phyloP scores from a whole-genome alignment of 371 early-diverging fungal species.

The Mortierella sp. region DNA sequence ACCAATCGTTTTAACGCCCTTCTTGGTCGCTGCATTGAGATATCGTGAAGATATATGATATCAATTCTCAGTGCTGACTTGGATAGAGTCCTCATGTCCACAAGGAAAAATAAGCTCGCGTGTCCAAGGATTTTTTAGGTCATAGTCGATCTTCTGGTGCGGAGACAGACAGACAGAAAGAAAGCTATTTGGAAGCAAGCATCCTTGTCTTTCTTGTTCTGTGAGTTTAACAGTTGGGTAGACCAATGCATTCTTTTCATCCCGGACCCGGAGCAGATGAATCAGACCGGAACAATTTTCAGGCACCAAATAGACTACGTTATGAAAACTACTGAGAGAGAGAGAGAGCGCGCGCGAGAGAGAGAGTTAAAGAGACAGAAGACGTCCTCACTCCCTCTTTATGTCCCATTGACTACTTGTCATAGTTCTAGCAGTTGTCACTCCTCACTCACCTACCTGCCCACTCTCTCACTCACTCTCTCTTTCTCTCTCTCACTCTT shows the following conservation, averaged over 20 bases:
- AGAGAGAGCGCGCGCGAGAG: no score
- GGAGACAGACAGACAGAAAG: neutral
- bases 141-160: neutral
- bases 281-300: neutral
- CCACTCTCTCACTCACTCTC: no score
- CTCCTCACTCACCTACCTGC: no score
- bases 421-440: no score
- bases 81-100: no score
- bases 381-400: no score
- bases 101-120: constrained; percentile 7
- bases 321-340: no score
- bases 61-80: neutral
- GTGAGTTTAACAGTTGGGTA: neutral
- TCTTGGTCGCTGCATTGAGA: neutral
- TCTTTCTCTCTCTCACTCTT: no score
- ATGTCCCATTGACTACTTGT: no score
- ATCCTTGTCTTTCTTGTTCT: neutral
- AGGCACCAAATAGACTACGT: neutral
- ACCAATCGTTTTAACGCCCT: neutral
- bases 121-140: neutral
- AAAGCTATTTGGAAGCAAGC: neutral
- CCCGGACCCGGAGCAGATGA: neutral
- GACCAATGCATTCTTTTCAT: neutral
- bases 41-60: neutral
- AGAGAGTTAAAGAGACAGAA: no score